Percentiles rank a stretch among this genome's conserved stretches.
Evolutionary conservation across 2,329 filamentous ascomycete species (phyloP).

Genomic region (Diaporthe vaccinii): DNA sequence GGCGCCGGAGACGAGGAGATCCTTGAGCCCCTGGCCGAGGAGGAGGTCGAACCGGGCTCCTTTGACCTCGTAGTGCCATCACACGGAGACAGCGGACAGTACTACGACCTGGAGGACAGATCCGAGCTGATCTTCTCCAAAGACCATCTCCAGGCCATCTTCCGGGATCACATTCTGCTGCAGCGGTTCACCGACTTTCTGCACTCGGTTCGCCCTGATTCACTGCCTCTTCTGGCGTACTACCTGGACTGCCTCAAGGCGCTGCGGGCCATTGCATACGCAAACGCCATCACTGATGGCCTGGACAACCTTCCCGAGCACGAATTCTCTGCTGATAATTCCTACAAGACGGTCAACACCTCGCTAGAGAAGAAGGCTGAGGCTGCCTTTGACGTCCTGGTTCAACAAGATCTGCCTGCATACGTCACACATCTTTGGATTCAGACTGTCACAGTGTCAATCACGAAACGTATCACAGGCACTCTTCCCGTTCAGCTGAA

Average conservation of each 20-base stretch:
- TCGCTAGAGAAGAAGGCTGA: constrained; percentile 73
- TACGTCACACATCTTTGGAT: constrained; percentile 79
- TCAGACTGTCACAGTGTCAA: constrained; percentile 77
- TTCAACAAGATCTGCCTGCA: constrained; percentile 77
- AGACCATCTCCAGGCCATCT: constrained; percentile 75
- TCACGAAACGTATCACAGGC: constrained; percentile 76
- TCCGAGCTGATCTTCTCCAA: constrained; percentile 76
- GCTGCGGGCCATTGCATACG: constrained; percentile 77
- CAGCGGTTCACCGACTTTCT: constrained; percentile 78
- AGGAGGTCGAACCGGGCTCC: constrained; percentile 64
- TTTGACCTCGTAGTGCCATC: constrained; percentile 59
- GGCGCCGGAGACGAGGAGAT: constrained; percentile 53
- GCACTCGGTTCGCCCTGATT: constrained; percentile 70
- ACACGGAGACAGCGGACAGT: constrained; percentile 47
- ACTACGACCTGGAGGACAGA: constrained; percentile 72
- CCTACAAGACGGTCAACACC: constrained; percentile 67
- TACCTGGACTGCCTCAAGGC: constrained; percentile 81
- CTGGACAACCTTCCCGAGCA: constrained; percentile 69
- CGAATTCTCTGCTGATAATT: constrained; percentile 65
- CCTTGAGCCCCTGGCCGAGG: constrained; percentile 54
- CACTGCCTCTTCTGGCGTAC: constrained; percentile 77
- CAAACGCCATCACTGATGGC: constrained; percentile 75
- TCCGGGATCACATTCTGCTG: constrained; percentile 73
- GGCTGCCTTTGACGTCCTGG: constrained; percentile 73
- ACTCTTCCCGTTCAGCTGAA: constrained; percentile 73